Conservation (phyloP, 2,329 filamentous ascomycete species). For the Alternaria brassicae region DNA sequence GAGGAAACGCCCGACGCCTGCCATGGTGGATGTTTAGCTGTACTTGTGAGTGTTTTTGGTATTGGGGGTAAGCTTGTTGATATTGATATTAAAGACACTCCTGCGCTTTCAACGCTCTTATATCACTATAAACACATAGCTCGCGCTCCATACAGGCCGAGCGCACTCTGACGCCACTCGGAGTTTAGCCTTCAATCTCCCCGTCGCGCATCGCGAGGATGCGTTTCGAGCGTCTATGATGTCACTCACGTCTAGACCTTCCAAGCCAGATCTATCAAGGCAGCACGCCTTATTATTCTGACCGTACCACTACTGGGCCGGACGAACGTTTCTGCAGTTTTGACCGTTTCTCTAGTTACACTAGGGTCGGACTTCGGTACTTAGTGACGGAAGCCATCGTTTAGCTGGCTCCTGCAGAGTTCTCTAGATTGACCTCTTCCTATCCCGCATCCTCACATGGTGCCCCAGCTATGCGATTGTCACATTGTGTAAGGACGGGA, state of each 20-base stretch:
- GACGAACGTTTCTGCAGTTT: not conserved
- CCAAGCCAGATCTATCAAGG: not conserved
- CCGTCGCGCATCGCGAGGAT: not conserved
- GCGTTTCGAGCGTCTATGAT: not conserved
- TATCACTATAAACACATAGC: not conserved
- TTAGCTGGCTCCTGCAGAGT: not conserved
- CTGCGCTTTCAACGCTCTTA: not conserved
- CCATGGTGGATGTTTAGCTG: not conserved
- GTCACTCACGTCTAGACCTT: not conserved
- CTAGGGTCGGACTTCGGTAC: not conserved
- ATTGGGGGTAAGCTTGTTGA: not conserved
- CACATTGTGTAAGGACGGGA: not conserved
- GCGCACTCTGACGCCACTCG: not conserved
- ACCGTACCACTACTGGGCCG: not conserved
- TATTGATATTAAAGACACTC: not conserved
- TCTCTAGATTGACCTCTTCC: not conserved
- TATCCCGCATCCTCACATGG: not conserved
- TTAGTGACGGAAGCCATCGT: not conserved
- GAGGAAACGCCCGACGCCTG: conserved; percentile 38
- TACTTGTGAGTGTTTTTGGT: not conserved
- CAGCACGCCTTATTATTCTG: no score
- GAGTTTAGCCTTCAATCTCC: not conserved
- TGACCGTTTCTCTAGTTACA: not conserved
- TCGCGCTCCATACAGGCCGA: not conserved
- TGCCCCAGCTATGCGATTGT: not conserved